phyloP scores from a whole-genome alignment of 2,329 filamentous ascomycete genomes.

The Coccinonectria pachysandricola region DNA sequence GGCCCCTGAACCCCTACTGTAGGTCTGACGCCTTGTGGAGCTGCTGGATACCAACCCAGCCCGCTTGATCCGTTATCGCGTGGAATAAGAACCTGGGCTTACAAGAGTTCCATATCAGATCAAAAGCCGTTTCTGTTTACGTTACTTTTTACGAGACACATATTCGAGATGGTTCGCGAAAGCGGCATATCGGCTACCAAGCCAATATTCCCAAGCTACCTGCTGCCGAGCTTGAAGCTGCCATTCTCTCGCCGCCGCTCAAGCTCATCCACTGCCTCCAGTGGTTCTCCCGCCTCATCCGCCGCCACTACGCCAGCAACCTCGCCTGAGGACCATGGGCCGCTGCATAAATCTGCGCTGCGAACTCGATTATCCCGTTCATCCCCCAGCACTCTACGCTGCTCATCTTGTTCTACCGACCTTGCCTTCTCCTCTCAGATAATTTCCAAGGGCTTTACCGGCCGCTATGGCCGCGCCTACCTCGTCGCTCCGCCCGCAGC shows the following conservation, averaged over 20 bases:
- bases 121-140: background rate
- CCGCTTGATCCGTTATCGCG: background rate
- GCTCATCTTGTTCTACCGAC: constrained; percentile 47
- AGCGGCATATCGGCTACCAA: constrained; percentile 31
- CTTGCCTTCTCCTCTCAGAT: constrained; percentile 52
- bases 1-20: too few species aligned
- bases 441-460: constrained; percentile 56
- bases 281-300: constrained; percentile 18
- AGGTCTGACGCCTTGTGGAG: background rate
- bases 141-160: background rate
- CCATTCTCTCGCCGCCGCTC: constrained; percentile 35
- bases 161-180: constrained; percentile 24
- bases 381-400: constrained; percentile 47
- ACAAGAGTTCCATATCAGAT: background rate
- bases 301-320: constrained; percentile 19
- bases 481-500: constrained; percentile 38
- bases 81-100: background rate
- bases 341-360: constrained; percentile 6
- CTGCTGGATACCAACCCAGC: background rate
- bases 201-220: constrained; percentile 39
- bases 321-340: constrained; percentile 14
- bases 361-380: constrained; percentile 28
- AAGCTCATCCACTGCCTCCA: constrained; percentile 24
- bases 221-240: constrained; percentile 40
- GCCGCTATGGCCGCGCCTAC: constrained; percentile 53